Conservation (phyloP, 768 basidiomycete genomes). For the Russula griseocarnosa region DNA sequence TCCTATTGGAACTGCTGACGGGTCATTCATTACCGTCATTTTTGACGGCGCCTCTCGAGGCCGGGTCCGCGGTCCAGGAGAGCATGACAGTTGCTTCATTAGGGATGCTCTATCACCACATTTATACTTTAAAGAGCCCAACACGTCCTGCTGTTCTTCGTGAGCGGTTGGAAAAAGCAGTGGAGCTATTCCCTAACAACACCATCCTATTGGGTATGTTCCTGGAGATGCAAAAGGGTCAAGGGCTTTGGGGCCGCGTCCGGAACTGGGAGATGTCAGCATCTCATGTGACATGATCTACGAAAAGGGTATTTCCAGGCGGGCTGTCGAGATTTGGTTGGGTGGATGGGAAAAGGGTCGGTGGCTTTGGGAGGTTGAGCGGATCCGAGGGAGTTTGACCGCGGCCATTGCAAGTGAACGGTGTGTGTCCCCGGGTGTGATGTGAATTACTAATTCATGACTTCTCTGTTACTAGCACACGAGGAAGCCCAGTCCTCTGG, state of each 20-base stretch:
- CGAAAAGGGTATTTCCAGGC: conserved; percentile 55
- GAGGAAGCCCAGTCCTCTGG: conserved; percentile 65
- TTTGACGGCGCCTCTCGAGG: conserved; percentile 32
- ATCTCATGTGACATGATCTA: conserved; percentile 35
- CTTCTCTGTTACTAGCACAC: conserved; percentile 46
- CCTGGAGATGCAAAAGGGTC: conserved; percentile 70
- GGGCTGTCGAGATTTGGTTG: conserved; percentile 71
- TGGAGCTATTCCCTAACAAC: conserved; percentile 62
- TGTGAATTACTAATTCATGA: conserved; percentile 7
- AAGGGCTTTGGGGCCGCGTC: conserved; percentile 75
- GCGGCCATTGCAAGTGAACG: conserved; percentile 63
- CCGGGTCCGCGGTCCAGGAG: conserved; percentile 41
- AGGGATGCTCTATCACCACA: conserved; percentile 58
- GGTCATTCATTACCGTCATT: conserved; percentile 41
- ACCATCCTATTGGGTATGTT: conserved; percentile 70
- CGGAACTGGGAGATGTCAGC: conserved; percentile 51
- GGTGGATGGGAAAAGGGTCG: conserved; percentile 72
- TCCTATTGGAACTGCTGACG: conserved; percentile 60
- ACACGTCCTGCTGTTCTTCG: conserved; percentile 56
- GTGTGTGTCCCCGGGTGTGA: conserved; percentile 39
- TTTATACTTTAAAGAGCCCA: conserved; percentile 50
- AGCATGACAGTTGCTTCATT: conserved; percentile 54
- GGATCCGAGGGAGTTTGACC: conserved; percentile 59
- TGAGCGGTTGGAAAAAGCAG: conserved; percentile 50
- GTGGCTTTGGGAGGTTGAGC: conserved; percentile 68